Conservation (phyloP, 2,329 filamentous ascomycete species). For the Venturia asperata region DNA sequence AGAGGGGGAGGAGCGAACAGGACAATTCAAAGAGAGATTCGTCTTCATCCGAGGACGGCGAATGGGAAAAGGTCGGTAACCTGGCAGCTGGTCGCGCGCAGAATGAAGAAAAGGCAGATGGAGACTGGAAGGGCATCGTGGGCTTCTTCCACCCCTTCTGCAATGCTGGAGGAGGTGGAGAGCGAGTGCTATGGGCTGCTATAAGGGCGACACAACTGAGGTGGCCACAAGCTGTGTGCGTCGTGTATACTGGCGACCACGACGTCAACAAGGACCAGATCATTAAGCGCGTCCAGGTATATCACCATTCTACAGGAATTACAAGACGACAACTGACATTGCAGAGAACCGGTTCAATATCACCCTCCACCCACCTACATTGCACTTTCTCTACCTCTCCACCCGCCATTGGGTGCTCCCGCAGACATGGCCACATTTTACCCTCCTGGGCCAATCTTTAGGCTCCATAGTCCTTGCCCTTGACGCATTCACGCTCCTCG, state of each 20-base stretch:
- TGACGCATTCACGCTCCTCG: slow-evolving; percentile 86
- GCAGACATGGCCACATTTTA: slow-evolving; percentile 85
- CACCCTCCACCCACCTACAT: slow-evolving; percentile 69
- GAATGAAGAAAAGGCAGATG: slow-evolving; percentile 40
- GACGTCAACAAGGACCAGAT: slow-evolving; percentile 76
- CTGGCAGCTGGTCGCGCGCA: slow-evolving; percentile 40
- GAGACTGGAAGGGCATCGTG: slow-evolving; percentile 74
- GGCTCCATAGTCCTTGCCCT: slow-evolving; percentile 82
- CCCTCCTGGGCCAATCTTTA: slow-evolving; percentile 84
- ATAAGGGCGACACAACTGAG: slow-evolving; percentile 82
- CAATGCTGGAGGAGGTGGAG: slow-evolving; percentile 92
- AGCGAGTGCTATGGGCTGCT: slow-evolving; percentile 93
- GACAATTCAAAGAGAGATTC: background rate
- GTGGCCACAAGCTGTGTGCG: slow-evolving; percentile 81
- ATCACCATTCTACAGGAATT: slow-evolving; percentile 36
- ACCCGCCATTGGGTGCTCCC: slow-evolving; percentile 81
- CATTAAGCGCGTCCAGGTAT: slow-evolving; percentile 65
- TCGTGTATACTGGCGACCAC: slow-evolving; percentile 94
- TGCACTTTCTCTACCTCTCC: slow-evolving; percentile 85
- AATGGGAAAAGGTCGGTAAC: slow-evolving; percentile 63
- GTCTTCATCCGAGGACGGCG: slow-evolving; percentile 46
- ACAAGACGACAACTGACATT: slow-evolving; percentile 36
- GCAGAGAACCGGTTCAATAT: slow-evolving; percentile 76
- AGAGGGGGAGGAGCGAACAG: slow-evolving; percentile 18
- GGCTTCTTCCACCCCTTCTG: slow-evolving; percentile 99